A percentile compares a stretch with the other conserved stretches of the same genome.
phyloP scores from a whole-genome alignment of 495 filamentous ascomycete genomes.

The Rusavskia elegans region DNA sequence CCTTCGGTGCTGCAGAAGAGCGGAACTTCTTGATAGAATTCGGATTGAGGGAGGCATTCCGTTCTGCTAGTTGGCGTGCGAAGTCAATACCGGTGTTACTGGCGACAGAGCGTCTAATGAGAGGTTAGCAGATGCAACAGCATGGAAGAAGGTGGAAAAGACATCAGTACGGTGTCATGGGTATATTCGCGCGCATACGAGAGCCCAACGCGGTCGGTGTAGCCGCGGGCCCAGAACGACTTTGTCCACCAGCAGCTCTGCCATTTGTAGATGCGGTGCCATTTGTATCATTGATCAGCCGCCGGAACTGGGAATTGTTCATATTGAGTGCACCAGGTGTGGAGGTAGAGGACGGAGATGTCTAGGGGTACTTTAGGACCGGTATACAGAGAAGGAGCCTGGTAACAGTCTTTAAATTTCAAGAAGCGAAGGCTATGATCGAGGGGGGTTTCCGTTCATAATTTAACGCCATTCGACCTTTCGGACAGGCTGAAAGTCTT shows the following conservation, averaged over 20 bases:
- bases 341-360: background rate
- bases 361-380: no score
- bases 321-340: conserved; percentile 27
- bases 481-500: no score
- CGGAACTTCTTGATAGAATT: conserved; percentile 51
- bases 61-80: conserved; percentile 69
- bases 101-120: conserved; percentile 48
- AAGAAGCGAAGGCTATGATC: no score
- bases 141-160: background rate
- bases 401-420: no score
- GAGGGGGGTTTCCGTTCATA: no score
- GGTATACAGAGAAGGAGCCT: no score
- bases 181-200: conserved; percentile 57
- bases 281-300: conserved; percentile 48
- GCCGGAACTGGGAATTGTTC: conserved; percentile 95
- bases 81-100: conserved; percentile 48
- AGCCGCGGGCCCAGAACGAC: conserved; percentile 7
- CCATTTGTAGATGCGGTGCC: conserved; percentile 11
- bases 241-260: conserved; percentile 2
- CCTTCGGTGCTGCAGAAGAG: conserved; percentile 67
- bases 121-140: conserved; percentile 12
- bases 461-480: no score
- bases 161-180: conserved; percentile 63
- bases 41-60: conserved; percentile 25
- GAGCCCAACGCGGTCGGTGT: conserved; percentile 27